Evolutionary conservation across 2,329 filamentous ascomycete genomes (phyloP).

Genomic region (Bisporella sp.): DNA sequence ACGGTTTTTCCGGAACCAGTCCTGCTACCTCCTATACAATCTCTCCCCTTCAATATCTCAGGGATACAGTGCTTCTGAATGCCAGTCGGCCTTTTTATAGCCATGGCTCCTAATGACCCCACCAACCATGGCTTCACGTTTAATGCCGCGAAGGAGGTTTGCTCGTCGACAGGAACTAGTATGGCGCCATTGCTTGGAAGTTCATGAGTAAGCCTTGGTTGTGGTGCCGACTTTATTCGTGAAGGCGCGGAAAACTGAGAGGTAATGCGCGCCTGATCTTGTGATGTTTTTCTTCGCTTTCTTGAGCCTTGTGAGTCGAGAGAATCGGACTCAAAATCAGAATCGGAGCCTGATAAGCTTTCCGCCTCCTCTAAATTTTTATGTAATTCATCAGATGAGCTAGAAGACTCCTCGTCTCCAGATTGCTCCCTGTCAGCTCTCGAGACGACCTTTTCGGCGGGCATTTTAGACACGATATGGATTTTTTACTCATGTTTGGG

Average conservation of each 20-base stretch:
- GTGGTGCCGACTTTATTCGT: constrained; percentile 17
- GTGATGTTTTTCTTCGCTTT: constrained; percentile 24
- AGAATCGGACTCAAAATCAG: constrained; percentile 22
- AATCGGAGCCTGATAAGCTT: neutral
- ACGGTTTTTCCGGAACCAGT: constrained; percentile 98
- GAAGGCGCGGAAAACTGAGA: constrained; percentile 21
- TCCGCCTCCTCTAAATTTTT: too few relatives aligned
- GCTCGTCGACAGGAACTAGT: constrained; percentile 39
- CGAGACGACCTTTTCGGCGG: too few relatives aligned
- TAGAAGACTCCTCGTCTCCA: too few relatives aligned
- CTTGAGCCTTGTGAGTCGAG: constrained; percentile 24
- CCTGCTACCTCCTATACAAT: constrained; percentile 90
- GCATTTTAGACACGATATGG: too few relatives aligned
- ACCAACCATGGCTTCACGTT: constrained; percentile 82
- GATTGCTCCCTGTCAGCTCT: too few relatives aligned
- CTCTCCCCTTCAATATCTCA: constrained; percentile 80
- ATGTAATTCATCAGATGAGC: too few relatives aligned
- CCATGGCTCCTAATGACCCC: constrained; percentile 66
- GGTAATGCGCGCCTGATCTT: constrained; percentile 11
- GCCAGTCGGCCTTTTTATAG: constrained; percentile 80
- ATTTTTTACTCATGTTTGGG: too few relatives aligned
- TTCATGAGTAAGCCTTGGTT: constrained; percentile 1
- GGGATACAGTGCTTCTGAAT: constrained; percentile 94
- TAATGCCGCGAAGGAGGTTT: constrained; percentile 64
- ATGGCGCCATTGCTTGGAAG: constrained; percentile 4